Evolutionary conservation across 2,329 filamentous ascomycete species (phyloP).

Genomic region (Fusarium pseudoanthophilum): DNA sequence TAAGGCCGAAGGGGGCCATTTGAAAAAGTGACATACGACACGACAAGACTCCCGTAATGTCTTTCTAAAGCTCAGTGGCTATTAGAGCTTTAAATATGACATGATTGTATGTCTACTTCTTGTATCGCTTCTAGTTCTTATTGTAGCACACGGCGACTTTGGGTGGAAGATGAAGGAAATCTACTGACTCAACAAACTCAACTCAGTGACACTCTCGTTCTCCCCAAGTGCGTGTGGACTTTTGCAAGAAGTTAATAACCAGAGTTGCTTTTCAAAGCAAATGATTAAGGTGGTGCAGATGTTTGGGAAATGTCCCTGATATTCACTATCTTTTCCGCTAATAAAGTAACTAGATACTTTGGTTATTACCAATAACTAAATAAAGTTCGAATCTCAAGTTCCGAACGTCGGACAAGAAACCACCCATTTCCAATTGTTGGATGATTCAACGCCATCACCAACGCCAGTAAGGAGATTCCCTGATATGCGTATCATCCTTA

Average conservation of each 20-base stretch:
- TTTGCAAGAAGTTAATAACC: too few species aligned
- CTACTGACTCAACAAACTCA: too few species aligned
- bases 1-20: accelerated
- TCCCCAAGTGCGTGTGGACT: too few species aligned
- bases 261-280: background rate
- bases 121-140: background rate
- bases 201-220: too few species aligned
- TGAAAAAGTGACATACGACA: accelerated
- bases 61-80: background rate
- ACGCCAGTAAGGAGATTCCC: constrained; percentile 33
- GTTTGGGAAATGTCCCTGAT: constrained; percentile 1
- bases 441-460: constrained; percentile 41
- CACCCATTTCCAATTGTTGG: constrained; percentile 36
- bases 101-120: background rate
- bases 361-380: constrained; percentile 28
- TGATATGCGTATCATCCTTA: background rate
- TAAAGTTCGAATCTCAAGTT: constrained; percentile 1
- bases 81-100: accelerated
- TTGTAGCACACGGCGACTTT: too few species aligned
- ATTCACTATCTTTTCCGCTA: constrained; percentile 29
- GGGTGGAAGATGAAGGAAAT: background rate
- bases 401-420: constrained; percentile 14
- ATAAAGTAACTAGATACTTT: constrained; percentile 22
- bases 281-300: background rate
- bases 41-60: accelerated